A percentile compares a stretch with the other conserved stretches of the same genome.
These are phyloP conservation scores for Solanum stenotomum DNA, from an alignment of 257 asterid species.

Conservation along the genomic window DNA sequence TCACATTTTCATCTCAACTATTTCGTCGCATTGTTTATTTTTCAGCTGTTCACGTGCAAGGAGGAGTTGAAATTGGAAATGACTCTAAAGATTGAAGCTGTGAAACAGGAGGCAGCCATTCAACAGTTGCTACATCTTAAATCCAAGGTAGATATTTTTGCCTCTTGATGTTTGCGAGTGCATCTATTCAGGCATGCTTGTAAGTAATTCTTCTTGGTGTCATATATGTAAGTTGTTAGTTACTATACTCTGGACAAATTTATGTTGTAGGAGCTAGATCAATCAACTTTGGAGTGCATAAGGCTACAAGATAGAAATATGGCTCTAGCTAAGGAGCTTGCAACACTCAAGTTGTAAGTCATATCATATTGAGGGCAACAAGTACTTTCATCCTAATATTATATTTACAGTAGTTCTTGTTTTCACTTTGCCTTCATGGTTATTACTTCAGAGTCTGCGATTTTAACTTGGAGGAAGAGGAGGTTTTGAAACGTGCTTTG, in stretches of 20 bases:
- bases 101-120: constrained; percentile 29
- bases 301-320: constrained; percentile 56
- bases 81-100: constrained; percentile 47
- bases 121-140: constrained; percentile 56
- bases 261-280: constrained; percentile 53
- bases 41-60: constrained; percentile 45
- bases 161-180: neutral
- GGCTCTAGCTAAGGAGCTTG: constrained; percentile 90
- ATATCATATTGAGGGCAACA: neutral
- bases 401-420: neutral
- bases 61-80: constrained; percentile 52
- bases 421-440: neutral
- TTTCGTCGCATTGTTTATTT: neutral
- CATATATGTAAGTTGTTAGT: neutral
- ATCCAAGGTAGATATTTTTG: constrained; percentile 45
- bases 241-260: neutral
- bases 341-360: constrained; percentile 73
- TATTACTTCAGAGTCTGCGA: constrained; percentile 51
- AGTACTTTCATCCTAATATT: neutral
- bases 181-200: neutral
- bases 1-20: neutral
- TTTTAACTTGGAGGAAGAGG: constrained; percentile 68
- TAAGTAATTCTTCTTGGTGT: neutral
- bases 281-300: constrained; percentile 48
- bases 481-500: constrained; percentile 68